Percentiles rank a stretch among this genome's conserved stretches.
Conservation (phyloP, 2,329 filamentous ascomycete species). For the Exophiala sideris region DNA sequence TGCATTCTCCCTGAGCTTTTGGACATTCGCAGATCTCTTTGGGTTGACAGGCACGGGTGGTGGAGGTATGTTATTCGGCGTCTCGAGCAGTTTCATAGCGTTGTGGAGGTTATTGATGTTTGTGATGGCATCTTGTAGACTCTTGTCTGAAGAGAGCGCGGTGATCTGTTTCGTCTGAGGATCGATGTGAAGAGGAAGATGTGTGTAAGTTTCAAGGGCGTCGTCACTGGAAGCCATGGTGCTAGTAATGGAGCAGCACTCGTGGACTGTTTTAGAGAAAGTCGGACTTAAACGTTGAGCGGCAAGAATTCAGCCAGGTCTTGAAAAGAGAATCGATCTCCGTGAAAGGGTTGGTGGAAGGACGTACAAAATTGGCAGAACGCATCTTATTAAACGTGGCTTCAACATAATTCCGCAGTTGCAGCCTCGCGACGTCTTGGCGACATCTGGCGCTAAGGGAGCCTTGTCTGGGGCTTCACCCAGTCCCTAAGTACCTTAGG, state of each 20-base stretch:
- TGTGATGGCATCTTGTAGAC: conserved; percentile 63
- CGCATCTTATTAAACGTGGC: no score
- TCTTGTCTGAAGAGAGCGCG: conserved; percentile 45
- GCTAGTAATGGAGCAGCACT: background rate
- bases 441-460: no score
- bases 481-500: no score
- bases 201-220: conserved; percentile 57
- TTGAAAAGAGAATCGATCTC: no score
- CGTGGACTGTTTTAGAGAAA: no score
- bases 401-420: no score
- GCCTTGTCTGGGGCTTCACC: no score
- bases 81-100: conserved; percentile 63
- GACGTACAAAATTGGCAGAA: no score
- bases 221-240: conserved; percentile 28
- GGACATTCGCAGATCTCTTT: conserved; percentile 82
- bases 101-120: conserved; percentile 78
- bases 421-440: no score
- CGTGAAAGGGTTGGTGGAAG: no score
- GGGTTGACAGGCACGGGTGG: conserved; percentile 89
- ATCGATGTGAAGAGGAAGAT: conserved; percentile 78
- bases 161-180: conserved; percentile 74
- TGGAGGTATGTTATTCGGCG: conserved; percentile 66
- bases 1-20: conserved; percentile 84
- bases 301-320: no score
- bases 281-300: no score